These are phyloP conservation scores for Closterium sp. DNA, from an alignment of 139 green algal species.

Conservation along the genomic window DNA sequence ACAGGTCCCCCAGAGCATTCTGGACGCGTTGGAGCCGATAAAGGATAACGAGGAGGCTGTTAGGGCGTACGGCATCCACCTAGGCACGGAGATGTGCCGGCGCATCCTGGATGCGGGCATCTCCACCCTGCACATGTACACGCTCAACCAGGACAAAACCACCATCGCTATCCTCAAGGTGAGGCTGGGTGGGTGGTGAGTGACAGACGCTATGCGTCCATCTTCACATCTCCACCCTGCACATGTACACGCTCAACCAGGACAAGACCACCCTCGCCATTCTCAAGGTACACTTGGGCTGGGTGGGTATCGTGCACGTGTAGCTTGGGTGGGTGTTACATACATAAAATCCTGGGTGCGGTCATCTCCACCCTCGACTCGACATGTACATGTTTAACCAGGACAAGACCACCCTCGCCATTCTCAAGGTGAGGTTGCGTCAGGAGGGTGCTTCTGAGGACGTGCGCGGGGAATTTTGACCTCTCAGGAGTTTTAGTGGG, in stretches of 20 bases:
- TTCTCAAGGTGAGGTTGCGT: slow-evolving; percentile 61
- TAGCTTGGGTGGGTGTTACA: slow-evolving; percentile 1
- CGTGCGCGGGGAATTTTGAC: too few relatives aligned
- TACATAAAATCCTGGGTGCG: too few relatives aligned
- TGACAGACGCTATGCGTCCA: too few relatives aligned
- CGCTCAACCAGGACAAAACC: slow-evolving; percentile 84
- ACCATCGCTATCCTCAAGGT: slow-evolving; percentile 76
- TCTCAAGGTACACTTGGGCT: slow-evolving; percentile 53
- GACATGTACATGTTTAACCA: slow-evolving; percentile 98
- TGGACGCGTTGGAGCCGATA: slow-evolving; percentile 76
- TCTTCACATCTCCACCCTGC: slow-evolving; percentile 65
- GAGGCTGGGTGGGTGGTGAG: background rate
- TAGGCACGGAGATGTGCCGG: slow-evolving; percentile 86
- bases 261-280: slow-evolving; percentile 76
- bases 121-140: slow-evolving; percentile 93
- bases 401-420: slow-evolving; percentile 72
- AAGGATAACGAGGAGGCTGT: slow-evolving; percentile 93
- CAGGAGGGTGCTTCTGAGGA: background rate
- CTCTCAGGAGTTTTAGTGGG: too few relatives aligned
- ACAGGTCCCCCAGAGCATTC: slow-evolving; percentile 74
- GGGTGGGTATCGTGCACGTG: background rate
- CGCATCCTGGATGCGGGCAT: slow-evolving; percentile 74
- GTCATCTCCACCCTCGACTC: slow-evolving; percentile 79
- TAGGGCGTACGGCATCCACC: slow-evolving; percentile 82
- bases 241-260: slow-evolving; percentile 97